phyloP scores from a whole-genome alignment of 2,329 filamentous ascomycete genomes.

The Ceratocystis colombiana region DNA sequence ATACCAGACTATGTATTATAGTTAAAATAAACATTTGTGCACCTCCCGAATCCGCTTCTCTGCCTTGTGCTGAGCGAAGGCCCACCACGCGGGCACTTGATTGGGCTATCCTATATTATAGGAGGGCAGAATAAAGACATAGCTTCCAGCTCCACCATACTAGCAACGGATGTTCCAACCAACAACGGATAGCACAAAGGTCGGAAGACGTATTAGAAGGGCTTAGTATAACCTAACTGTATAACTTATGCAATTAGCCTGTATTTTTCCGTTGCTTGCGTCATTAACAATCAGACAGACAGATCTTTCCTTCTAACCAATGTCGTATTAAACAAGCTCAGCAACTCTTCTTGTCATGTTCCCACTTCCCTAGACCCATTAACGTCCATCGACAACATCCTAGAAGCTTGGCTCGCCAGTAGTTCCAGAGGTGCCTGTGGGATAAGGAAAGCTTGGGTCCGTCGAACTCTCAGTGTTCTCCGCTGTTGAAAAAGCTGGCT shows the following conservation, averaged over 20 bases:
- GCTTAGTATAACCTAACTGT: neutral
- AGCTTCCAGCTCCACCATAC: neutral
- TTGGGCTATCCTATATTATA: neutral
- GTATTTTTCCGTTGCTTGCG: too few species aligned
- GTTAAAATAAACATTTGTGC: too few species aligned
- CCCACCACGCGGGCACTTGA: too few species aligned
- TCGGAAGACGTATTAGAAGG: neutral
- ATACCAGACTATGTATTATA: too few species aligned
- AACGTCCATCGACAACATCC: neutral
- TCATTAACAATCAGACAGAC: neutral
- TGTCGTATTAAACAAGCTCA: neutral
- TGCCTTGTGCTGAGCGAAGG: too few species aligned
- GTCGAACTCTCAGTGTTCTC: neutral
- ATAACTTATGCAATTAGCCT: neutral
- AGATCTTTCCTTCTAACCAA: neutral
- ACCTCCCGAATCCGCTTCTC: too few species aligned
- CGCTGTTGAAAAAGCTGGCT: constrained; percentile 30
- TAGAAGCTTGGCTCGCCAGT: constrained; percentile 6
- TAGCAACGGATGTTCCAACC: neutral
- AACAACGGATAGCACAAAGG: neutral
- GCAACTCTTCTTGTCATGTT: neutral
- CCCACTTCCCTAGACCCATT: neutral
- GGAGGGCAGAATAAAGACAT: neutral
- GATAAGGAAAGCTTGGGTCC: constrained; percentile 16
- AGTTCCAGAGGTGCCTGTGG: neutral